Percentiles rank a stretch among this genome's conserved stretches.
phyloP scores from a whole-genome alignment of 495 filamentous ascomycete genomes.

The Aspergillus asperescens region DNA sequence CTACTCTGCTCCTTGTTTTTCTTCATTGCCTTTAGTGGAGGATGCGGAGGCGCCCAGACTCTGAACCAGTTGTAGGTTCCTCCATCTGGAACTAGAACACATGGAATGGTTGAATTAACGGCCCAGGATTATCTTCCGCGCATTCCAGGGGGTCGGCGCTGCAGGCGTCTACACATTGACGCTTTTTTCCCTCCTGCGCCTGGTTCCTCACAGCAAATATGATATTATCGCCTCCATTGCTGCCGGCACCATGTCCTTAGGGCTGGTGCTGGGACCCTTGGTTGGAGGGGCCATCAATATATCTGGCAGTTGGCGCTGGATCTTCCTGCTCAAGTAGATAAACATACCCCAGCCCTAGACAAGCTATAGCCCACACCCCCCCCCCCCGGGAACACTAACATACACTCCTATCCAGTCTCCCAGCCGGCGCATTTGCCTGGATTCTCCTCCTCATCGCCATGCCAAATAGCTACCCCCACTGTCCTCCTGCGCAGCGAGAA shows the following conservation, averaged over 20 bases:
- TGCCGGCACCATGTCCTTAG: constrained; percentile 19
- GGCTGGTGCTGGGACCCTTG: constrained; percentile 40
- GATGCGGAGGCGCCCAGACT: constrained; percentile 44
- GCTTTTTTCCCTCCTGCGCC: constrained; percentile 49
- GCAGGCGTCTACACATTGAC: constrained; percentile 49
- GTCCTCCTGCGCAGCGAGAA: background rate
- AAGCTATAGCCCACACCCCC: background rate
- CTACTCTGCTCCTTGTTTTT: constrained; percentile 45
- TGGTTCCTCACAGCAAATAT: constrained; percentile 32
- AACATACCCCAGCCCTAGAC: background rate
- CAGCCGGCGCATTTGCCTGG: constrained; percentile 7
- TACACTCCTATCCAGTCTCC: background rate
- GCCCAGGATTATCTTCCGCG: constrained; percentile 43
- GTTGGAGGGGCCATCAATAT: constrained; percentile 38
- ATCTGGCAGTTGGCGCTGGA: constrained; percentile 30
- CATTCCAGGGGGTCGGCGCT: constrained; percentile 51
- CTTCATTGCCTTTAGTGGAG: constrained; percentile 51
- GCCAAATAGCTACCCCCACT: constrained; percentile 3
- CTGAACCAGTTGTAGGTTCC: constrained; percentile 47
- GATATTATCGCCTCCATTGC: constrained; percentile 13
- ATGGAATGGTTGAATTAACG: background rate
- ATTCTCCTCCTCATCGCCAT: constrained; percentile 6
- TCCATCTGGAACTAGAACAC: background rate
- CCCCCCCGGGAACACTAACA: background rate
- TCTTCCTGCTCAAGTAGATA: constrained; percentile 15